Percentiles rank a stretch among this genome's conserved stretches.
Evolutionary conservation across 345 rosid species (phyloP).

Genomic region (Turnera subulata): DNA sequence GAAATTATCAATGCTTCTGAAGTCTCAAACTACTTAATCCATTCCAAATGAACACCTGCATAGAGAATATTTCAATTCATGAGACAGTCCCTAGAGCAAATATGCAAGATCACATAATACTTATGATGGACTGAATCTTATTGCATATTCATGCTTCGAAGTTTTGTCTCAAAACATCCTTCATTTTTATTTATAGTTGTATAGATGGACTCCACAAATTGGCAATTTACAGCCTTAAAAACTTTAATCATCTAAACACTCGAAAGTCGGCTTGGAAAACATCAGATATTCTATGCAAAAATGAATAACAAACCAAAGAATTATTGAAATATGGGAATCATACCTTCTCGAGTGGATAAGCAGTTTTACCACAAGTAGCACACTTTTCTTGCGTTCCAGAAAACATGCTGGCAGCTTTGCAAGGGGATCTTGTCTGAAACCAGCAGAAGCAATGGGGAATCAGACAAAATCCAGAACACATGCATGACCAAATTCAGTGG

Average conservation of each 20-base stretch:
- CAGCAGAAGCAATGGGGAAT: conserved; percentile 26
- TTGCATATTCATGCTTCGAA: too few relatives aligned
- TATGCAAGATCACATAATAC: neutral
- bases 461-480: conserved; percentile 12
- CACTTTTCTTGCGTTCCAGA: conserved; percentile 98
- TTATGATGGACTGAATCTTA: neutral
- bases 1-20: neutral
- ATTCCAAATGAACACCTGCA: neutral
- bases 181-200: too few relatives aligned
- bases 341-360: conserved; percentile 98
- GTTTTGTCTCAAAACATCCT: too few relatives aligned
- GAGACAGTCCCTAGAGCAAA: neutral
- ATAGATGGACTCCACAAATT: too few relatives aligned
- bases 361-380: conserved; percentile 93
- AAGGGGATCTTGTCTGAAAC: conserved; percentile 84
- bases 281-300: too few relatives aligned
- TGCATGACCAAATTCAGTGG: neutral
- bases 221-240: too few relatives aligned
- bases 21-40: too few relatives aligned
- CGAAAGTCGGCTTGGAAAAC: too few relatives aligned
- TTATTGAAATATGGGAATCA: neutral
- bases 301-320: too few relatives aligned
- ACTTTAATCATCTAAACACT: too few relatives aligned
- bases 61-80: neutral
- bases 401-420: conserved; percentile 93